Conservation (phyloP, 164 flowering plant genomes). For the Tetracentron sinense region DNA sequence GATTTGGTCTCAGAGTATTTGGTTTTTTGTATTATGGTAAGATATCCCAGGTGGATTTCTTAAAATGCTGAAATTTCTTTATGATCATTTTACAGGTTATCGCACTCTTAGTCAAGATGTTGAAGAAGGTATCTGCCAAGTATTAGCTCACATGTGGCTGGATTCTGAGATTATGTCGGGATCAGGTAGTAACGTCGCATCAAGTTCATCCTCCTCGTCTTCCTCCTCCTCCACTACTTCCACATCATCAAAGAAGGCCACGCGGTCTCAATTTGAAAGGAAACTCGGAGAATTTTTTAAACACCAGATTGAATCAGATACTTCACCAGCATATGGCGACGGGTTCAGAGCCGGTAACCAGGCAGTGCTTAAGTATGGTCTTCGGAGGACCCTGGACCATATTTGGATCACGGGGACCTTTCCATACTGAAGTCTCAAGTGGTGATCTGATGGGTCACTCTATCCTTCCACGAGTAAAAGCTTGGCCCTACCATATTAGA, state of each 20-base stretch:
- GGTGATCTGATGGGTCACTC: background rate
- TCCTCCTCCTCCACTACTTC: conserved; percentile 34
- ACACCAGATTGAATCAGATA: conserved; percentile 87
- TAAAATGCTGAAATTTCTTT: conserved; percentile 1
- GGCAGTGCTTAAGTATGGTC: conserved; percentile 75
- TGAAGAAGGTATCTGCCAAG: conserved; percentile 98
- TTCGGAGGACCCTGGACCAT: conserved; percentile 67
- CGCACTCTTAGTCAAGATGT: conserved; percentile 70
- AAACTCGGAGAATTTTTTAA: conserved; percentile 87
- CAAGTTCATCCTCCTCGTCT: conserved; percentile 44
- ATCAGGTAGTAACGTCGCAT: conserved; percentile 42
- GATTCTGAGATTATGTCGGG: conserved; percentile 54
- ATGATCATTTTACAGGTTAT: conserved; percentile 44
- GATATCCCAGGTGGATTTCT: background rate
- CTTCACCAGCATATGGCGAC: conserved; percentile 82
- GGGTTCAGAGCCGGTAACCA: conserved; percentile 78
- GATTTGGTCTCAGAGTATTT: background rate
- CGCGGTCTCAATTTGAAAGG: conserved; percentile 64
- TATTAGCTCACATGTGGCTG: conserved; percentile 92
- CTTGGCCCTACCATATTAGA: conserved; percentile 23
- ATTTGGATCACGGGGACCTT: conserved; percentile 71
- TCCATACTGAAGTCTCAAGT: conserved; percentile 33
- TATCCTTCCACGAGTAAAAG: conserved; percentile 2
- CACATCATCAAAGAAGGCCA: conserved; percentile 40
- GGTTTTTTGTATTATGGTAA: background rate